Evolutionary conservation across 192 early-diverging fungal genomes (phyloP).

Genomic region (Backusella parvicylindrica): DNA sequence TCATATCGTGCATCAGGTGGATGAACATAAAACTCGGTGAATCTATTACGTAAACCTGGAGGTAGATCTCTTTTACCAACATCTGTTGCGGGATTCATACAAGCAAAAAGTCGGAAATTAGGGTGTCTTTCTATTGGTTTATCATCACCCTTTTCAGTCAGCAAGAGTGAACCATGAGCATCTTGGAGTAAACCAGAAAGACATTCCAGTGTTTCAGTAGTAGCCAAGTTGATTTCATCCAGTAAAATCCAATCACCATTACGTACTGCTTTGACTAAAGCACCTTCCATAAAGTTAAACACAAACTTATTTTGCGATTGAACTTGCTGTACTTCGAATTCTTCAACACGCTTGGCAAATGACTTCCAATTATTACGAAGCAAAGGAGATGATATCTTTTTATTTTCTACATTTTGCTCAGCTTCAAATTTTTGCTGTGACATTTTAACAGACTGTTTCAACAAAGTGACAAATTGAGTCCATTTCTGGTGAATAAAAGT

Average conservation of each 20-base stretch:
- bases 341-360: constrained; percentile 59
- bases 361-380: constrained; percentile 70
- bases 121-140: constrained; percentile 82
- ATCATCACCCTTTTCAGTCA: constrained; percentile 92
- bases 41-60: constrained; percentile 84
- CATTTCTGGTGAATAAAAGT: constrained; percentile 77
- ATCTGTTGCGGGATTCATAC: constrained; percentile 99
- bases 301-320: constrained; percentile 71
- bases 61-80: constrained; percentile 96
- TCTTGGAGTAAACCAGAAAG: constrained; percentile 86
- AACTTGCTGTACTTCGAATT: constrained; percentile 75
- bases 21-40: constrained; percentile 95
- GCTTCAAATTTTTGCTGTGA: constrained; percentile 57
- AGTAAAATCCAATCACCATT: constrained; percentile 95
- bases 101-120: constrained; percentile 93
- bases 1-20: constrained; percentile 77
- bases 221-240: constrained; percentile 97
- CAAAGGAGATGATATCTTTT: constrained; percentile 34
- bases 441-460: constrained; percentile 78
- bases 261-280: constrained; percentile 83
- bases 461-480: constrained; percentile 71
- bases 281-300: constrained; percentile 94
- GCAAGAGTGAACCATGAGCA: constrained; percentile 72
- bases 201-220: constrained; percentile 93
- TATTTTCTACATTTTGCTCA: constrained; percentile 35